Evolutionary conservation across 1,284 basidiomycete species (phyloP), one percentile per base, ranked within the genome.

Genomic region (Trametes polyzona): DNA sequence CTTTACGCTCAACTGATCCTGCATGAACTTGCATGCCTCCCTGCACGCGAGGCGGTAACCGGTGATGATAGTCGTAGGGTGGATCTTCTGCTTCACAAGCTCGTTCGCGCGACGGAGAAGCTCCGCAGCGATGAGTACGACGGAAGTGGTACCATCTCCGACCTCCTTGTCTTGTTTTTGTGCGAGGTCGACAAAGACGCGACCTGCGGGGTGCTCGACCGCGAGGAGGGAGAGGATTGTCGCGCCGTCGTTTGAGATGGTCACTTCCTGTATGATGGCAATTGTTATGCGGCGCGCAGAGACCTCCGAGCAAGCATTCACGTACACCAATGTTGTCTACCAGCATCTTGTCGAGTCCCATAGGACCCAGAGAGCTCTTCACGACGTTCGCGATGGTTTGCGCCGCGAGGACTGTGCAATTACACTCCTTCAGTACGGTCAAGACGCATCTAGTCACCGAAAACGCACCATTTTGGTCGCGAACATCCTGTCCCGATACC

Each of bases 141-240:
- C 97, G 11, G 96, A 98, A 1, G 97, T 99, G 8, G 97, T 99
- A 12, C 97, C 97, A 76, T 99, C 97, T 42, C 97, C 97, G 29
- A 99, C 97, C 78, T 99, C 97, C 74, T 96, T 98, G 76, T 99
- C 97, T 76, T 99, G 96, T 73, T 99, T 98, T 77, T 98, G 95
- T 1, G 97, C 96, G 41, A 99, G 88, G 74, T 98, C 96, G 50
- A 99, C 96, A 64, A 99, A 93, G 62, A 99, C 96, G 61, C 94
- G 88, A 30, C 93, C 95, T 6, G 96, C 95, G 40, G 96, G 95
- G 71, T 98, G 95, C 66, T 96, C 89, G 43, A 98, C 95, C 40
- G 94, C 88, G 42, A 98, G 80, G 21, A 99, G 83, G 32, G 93
- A 90, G 40, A 99, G 86, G 67, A 99, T 99, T 29, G 97, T 99